Base-by-base conservation (phyloP, 31 red algal genomes). In the Endocladia muricata region DNA sequence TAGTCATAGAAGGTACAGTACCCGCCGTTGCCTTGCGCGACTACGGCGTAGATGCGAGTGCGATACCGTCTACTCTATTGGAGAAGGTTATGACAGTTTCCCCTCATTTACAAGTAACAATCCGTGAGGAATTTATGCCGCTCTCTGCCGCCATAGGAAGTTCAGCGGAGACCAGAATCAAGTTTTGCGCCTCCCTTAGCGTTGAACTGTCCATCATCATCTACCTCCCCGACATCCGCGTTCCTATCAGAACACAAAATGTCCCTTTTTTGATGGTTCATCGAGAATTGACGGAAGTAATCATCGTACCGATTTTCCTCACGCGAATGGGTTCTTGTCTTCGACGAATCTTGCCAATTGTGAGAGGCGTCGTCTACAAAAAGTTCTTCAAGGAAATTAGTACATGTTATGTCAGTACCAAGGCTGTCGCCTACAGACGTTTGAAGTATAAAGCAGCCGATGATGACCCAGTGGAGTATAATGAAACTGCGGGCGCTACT, bases 241-340 rank as follows among this genome's bases (percentile, higher is more conserved):
- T 34, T 42, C 44, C 22, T 38, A 68, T 3, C 56, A 60, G 4
- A 48, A 44, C 2, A 37, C 66, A 4, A 32, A 79, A 6, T 79
- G 41, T 65, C 28, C 35, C 40, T 29, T 81, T 26, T 15, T 39
- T 15, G 41, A 55, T n/a, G n/a, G n/a, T n/a, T n/a, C n/a, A n/a
- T 1, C 23, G 32, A 17, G 17, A 23, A 51, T 29, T 81, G 77
- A 25, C 30, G 6, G 61, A 54, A 26, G 49, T 81, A 28, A 0
- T 69, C 32, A 40, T 69, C 6, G 61, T 22, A 2, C 36, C 1
- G 0, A 54, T 41, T 37, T 48, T 77, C 38, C 36, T 77, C 39
- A 77, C 61, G 22, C 29, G 13, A 6, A 39, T 63, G 19, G 74
- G 74, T 17, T 77, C 52, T 41, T 43, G 41, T 57, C 28, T 38